Base-by-base conservation (phyloP, 2,329 filamentous ascomycete genomes). In the Ophiocordyceps sinensis region DNA sequence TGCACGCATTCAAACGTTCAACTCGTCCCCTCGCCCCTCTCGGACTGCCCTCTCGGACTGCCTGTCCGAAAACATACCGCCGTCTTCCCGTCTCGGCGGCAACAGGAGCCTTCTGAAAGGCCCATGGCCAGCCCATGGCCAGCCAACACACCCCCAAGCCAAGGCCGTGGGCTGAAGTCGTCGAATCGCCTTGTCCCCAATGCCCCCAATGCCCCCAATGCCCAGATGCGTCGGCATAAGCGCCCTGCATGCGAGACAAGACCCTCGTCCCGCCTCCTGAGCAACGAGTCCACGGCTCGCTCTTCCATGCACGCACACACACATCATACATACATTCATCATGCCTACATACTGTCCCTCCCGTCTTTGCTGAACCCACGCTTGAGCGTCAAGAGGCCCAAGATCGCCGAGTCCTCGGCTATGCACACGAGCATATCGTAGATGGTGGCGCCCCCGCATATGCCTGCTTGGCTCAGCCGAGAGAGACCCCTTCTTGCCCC, bases 71-170 rank as follows among this genome's bases (percentile, higher is more conserved):
- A 7, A 6, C 23, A 26, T 26, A 7, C 23, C 23, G 23, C 6
- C 23, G 2, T 26, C 23, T 26, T 35, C 15, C 32, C 15, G 9
- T 14, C 32, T 51, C 53, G 57, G 61, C 61, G 61, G 59, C 53
- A 62, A 63, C 48, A 57, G 52, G 47, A 50, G 53, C 53, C 45
- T 52, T 53, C 50, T 62, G 59, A 64, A 62, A 63, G 60, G 61
- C 54, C 52, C 48, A 51, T 46, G 45, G 45, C 41, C 41, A 38
- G 61, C 54, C 52, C 48, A 51, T 46, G 45, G 45, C 41, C 41
- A 38, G 44, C 21, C 21, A 9, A 28, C 12, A 15, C 10, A 28
- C 36, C 36, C 11, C 12, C 11, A 37, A 26, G 12, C 9, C 19
- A 3, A 5, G 12, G 13, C n/a, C 9, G 13, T 19, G 12, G 23